Conservation (phyloP, 1,139 yeast genomes). For the Candida sp. region DNA sequence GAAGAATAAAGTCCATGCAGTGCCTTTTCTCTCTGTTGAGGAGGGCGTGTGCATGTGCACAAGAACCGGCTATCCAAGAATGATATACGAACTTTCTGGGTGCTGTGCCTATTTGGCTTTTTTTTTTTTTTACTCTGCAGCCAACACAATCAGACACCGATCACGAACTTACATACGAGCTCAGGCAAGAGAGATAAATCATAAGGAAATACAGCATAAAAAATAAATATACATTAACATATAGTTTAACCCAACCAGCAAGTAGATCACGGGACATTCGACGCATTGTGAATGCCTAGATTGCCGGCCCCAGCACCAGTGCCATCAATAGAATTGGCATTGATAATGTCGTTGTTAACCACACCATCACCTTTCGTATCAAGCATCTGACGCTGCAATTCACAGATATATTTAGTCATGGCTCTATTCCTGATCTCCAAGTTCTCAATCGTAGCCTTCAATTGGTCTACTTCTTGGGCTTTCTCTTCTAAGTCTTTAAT, state of each 20-base stretch:
- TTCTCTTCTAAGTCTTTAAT: slow-evolving; percentile 77
- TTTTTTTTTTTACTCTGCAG: no score
- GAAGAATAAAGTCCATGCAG: no score
- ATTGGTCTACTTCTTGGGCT: slow-evolving; percentile 61
- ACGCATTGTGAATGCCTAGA: not conserved
- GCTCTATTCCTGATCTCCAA: slow-evolving; percentile 72
- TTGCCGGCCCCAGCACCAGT: not conserved
- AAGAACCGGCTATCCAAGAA: no score
- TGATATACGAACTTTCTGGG: no score
- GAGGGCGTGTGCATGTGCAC: no score
- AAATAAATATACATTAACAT: no score
- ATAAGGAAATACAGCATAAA: no score
- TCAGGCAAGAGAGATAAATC: no score
- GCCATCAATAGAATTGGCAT: not conserved
- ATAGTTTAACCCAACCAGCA: not conserved
- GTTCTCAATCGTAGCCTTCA: slow-evolving; percentile 65
- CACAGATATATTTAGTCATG: slow-evolving; percentile 73
- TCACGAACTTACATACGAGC: no score
- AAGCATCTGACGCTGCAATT: slow-evolving; percentile 29
- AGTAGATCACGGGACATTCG: not conserved
- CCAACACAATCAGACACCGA: no score
- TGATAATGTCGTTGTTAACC: not conserved
- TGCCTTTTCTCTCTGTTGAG: no score
- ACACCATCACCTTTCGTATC: not conserved
- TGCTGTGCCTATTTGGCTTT: no score